These are phyloP conservation scores for Claviceps digitariae DNA, from an alignment of 2,329 filamentous ascomycete genomes.

Conservation along the genomic window DNA sequence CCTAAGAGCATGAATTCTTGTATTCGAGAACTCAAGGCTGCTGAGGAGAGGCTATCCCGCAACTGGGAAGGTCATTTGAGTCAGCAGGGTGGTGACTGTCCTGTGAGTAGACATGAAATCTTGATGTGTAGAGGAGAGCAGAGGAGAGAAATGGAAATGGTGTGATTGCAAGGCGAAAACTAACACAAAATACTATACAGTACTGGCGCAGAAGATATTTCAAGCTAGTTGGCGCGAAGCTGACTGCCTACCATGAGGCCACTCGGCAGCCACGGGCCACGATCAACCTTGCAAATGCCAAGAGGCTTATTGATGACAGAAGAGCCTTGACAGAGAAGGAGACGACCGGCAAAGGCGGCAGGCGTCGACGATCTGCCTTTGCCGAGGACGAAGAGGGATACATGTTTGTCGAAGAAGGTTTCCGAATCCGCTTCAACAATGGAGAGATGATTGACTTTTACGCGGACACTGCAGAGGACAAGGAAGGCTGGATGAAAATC, in stretches of 20 bases:
- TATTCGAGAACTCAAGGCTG: constrained; percentile 82
- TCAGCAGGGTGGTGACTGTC: constrained; percentile 95
- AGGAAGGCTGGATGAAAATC: constrained; percentile 89
- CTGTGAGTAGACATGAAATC: constrained; percentile 47
- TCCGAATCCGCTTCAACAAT: constrained; percentile 96
- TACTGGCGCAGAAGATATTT: constrained; percentile 98
- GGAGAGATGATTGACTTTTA: constrained; percentile 98
- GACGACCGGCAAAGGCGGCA: constrained; percentile 60
- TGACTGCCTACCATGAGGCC: constrained; percentile 92
- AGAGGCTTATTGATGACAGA: constrained; percentile 86
- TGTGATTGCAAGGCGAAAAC: too few relatives aligned
- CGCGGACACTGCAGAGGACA: constrained; percentile 74
- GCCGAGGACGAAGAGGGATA: constrained; percentile 98
- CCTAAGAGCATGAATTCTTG: constrained; percentile 98
- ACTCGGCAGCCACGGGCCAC: constrained; percentile 91
- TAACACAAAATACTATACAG: constrained; percentile 35
- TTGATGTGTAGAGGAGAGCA: neutral
- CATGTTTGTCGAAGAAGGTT: constrained; percentile 98
- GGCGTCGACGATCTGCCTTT: constrained; percentile 84
- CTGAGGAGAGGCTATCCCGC: constrained; percentile 64
- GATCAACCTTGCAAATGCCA: constrained; percentile 89
- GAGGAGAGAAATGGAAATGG: too few relatives aligned
- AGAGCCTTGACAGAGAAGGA: constrained; percentile 72
- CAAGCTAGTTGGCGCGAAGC: constrained; percentile 77
- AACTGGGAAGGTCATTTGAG: constrained; percentile 83